Evolutionary conservation across 768 basidiomycete species (phyloP), one percentile per base, ranked within the genome.

Genomic region (Rhodotorula paludigena): DNA sequence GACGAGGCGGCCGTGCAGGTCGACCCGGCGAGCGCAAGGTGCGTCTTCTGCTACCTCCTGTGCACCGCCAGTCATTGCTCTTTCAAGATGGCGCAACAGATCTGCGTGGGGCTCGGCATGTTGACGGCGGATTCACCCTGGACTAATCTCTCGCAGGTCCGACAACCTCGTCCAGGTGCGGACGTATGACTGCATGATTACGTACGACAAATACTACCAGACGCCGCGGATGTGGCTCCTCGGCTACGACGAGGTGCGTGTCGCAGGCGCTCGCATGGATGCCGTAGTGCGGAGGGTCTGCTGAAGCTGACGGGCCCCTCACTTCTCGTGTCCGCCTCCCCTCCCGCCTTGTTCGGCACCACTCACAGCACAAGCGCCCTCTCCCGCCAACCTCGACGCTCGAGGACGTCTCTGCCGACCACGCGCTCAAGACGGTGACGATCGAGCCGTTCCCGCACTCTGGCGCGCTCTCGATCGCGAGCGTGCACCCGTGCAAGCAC

Each of bases 161-260:
- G 60, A 62, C 36, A 72, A 70, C 42, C 82, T 97, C 35, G 82
- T 98, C 48, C 90, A 93, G 83, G 91, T 98, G 47, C 85, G 96
- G 76, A 99, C 94, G 18, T 99, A 99, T 81, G 96, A 99, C 78
- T 93, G 97, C 76, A 90, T 96, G 88, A 98, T 99, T 82, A 91
- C 90, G 55, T 99, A 98, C 79, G 96, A 99, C 84, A 99, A 98
- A 81, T 94, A 93, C 80, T 98, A 99, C 80, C 96, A 98, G 79
- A 97, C 93, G 20, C 96, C 96, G 32, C 86, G 94, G 73, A 89
- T 97, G 77, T 99, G 96, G 96, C 81, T 99, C 66, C 85, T 93
- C 72, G 96, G 96, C 28, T 97, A 97, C 77, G 93, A 97, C 77
- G 96, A 98, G 85, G 92, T 89, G 69, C 63, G 81, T 68, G 44